Conservation (phyloP, 2,329 filamentous ascomycete species). For the Colletotrichum nymphaeae region DNA sequence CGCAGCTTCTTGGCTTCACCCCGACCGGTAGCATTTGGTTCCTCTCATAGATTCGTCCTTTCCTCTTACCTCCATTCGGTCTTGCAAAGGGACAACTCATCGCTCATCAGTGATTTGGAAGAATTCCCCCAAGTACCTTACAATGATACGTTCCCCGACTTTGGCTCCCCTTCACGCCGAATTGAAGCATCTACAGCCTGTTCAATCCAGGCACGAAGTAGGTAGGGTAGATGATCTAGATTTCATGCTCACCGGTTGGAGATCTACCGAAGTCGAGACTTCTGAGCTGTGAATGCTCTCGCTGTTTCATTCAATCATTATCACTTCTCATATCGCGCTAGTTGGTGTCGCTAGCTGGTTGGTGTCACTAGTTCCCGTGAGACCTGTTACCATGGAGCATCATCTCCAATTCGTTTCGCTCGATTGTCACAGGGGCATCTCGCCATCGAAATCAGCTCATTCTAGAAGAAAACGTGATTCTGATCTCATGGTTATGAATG, state of each 20-base stretch:
- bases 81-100: too few species aligned
- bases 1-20: too few species aligned
- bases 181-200: too few species aligned
- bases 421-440: background rate
- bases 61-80: too few species aligned
- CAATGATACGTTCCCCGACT: too few species aligned
- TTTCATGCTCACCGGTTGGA: background rate
- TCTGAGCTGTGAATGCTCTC: background rate
- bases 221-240: too few species aligned
- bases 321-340: background rate
- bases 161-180: too few species aligned
- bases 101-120: too few species aligned
- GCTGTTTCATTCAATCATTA: background rate
- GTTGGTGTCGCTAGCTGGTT: background rate
- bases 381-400: background rate
- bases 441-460: background rate
- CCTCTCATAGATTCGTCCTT: too few species aligned
- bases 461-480: background rate
- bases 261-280: background rate
- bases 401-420: background rate
- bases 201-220: too few species aligned
- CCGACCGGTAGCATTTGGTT: too few species aligned
- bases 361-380: background rate
- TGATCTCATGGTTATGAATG: background rate
- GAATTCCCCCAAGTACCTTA: too few species aligned